Base-by-base conservation (phyloP, 2,329 filamentous ascomycete genomes). In the Aureobasidium sp. region DNA sequence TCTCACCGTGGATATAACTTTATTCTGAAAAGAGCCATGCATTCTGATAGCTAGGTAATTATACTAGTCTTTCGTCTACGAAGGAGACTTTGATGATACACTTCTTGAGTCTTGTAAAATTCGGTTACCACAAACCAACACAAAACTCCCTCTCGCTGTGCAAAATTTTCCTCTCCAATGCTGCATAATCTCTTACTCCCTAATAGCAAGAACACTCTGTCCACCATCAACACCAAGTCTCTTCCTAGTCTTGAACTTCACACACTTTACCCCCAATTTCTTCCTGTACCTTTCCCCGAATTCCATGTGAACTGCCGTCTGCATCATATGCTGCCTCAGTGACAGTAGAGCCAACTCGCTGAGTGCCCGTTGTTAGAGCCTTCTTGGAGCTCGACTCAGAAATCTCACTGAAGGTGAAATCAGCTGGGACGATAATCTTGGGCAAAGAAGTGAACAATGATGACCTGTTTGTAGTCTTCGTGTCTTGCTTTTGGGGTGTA, bases 191-290 rank as follows among this genome's bases (percentile, higher is more conserved):
- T 31, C 31, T 53, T n/a, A 53, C 50, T 53, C 31, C 16, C 58
- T 61, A 10, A 66, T 42, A 66, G 74, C 74, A 54, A 76, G 45
- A 23, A 70, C 36, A 45, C 73, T 76, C 67, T 66, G 69, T 10
- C 76, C 75, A 0, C 71, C 71, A 63, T 75, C 73, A 3, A 59
- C 68, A 2, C 73, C 72, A 4, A 72, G 55, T 73, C 72, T 67
- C 40, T 69, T 65, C 16, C 74, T 70, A 33, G 72, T 75, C 69
- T 71, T 70, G 67, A 73, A 72, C 56, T 69, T 69, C 56, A 76
- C 55, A 10, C 69, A 67, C 16, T 36, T 59, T 43, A 58, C 53
- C 0, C 69, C 72, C 68, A 72, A 68, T 61, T 73, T 74, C 63
- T 70, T 65, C n/a, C 65, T 27, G 18, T 66, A 43, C n/a, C 64